These are phyloP conservation scores for Domatiomyces catenatus DNA, from an alignment of 2,329 filamentous ascomycete genomes.

Conservation along the genomic window DNA sequence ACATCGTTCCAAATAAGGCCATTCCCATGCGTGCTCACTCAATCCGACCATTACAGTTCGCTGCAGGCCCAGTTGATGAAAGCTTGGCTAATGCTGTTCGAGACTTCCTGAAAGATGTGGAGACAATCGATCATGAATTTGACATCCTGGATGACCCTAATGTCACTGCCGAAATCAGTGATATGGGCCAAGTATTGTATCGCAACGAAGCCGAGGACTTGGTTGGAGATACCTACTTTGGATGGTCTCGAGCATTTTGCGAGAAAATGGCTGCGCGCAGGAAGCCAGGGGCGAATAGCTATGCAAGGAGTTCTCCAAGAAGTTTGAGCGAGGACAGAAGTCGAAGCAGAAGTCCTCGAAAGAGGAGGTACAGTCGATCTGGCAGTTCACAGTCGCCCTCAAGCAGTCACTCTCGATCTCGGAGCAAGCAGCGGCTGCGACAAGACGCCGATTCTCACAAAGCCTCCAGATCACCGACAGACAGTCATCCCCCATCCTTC, in stretches of 20 bases:
- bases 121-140: slow-evolving; percentile 36
- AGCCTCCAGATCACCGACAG: slow-evolving; percentile 3
- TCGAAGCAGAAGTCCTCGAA: slow-evolving; percentile 1
- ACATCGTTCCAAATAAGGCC: slow-evolving; percentile 60
- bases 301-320: slow-evolving; percentile 4
- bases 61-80: slow-evolving; percentile 51
- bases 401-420: background rate
- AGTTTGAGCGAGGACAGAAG: slow-evolving; percentile 9
- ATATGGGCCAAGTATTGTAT: slow-evolving; percentile 54
- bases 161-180: slow-evolving; percentile 49
- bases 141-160: slow-evolving; percentile 39
- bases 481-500: background rate
- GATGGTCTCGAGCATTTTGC: slow-evolving; percentile 70
- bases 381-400: background rate
- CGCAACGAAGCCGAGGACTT: slow-evolving; percentile 51
- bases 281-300: slow-evolving; percentile 8
- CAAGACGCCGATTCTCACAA: slow-evolving; percentile 12
- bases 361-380: slow-evolving; percentile 5
- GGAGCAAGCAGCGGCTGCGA: background rate
- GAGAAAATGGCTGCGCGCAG: slow-evolving; percentile 53
- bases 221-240: slow-evolving; percentile 64
- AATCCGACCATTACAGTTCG: slow-evolving; percentile 57
- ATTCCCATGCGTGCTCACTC: slow-evolving; percentile 56
- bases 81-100: slow-evolving; percentile 54
- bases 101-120: slow-evolving; percentile 51